Percentiles rank a stretch among this genome's conserved stretches.
Evolutionary conservation across 768 basidiomycete species (phyloP).

Genomic region (Kwoniella sp.): DNA sequence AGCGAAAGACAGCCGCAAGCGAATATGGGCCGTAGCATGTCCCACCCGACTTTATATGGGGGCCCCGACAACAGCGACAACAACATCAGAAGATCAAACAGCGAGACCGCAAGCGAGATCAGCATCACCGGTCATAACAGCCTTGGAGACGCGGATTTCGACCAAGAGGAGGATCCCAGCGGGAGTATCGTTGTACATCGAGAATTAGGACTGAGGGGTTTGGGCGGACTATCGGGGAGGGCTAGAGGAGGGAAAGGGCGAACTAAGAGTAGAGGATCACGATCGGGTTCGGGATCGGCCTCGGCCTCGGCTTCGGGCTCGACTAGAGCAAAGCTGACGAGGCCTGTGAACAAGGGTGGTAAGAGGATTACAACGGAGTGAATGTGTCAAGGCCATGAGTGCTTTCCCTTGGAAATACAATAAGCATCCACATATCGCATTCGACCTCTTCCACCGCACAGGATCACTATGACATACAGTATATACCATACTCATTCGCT

Average conservation of each 20-base stretch:
- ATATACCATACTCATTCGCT: no score
- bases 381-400: background rate
- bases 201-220: constrained; percentile 13
- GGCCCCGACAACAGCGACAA: background rate
- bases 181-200: constrained; percentile 5
- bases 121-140: constrained; percentile 1
- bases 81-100: background rate
- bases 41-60: background rate
- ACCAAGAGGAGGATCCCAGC: background rate
- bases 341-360: background rate
- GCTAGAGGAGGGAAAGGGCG: constrained; percentile 8
- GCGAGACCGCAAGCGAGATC: background rate
- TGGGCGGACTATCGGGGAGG: background rate
- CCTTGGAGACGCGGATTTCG: background rate
- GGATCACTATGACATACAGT: background rate
- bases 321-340: background rate
- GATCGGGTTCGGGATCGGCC: background rate
- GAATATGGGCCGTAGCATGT: constrained; percentile 13
- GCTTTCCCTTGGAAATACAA: background rate
- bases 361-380: constrained; percentile 4
- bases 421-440: no score
- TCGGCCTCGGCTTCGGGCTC: background rate
- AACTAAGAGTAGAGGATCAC: background rate
- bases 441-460: background rate
- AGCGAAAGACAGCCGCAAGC: background rate